Conservation (phyloP, 2,329 filamentous ascomycete genomes). For the Pseudogymnoascus sp. region DNA sequence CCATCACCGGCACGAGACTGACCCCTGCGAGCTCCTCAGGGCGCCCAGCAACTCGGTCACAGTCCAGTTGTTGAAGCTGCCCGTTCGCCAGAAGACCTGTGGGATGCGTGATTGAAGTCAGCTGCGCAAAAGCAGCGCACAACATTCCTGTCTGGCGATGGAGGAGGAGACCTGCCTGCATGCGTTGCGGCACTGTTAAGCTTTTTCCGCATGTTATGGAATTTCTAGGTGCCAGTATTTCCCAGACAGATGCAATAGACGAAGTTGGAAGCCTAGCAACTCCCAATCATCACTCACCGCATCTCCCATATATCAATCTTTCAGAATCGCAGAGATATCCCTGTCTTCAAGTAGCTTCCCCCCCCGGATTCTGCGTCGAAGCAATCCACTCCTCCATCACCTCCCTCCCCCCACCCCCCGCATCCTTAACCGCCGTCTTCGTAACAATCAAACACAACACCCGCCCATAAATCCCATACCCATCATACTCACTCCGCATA, state of each 20-base stretch:
- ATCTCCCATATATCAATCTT: neutral
- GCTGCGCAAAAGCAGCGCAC: too few species aligned
- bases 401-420: constrained; percentile 45
- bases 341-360: constrained; percentile 15
- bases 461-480: constrained; percentile 90
- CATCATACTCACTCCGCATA: constrained; percentile 83
- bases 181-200: neutral
- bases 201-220: neutral
- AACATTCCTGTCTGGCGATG: neutral
- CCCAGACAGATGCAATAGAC: neutral
- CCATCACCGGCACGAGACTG: neutral
- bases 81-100: neutral
- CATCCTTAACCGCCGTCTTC: constrained; percentile 24
- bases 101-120: too few species aligned
- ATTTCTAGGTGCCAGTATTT: neutral
- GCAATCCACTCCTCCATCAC: constrained; percentile 80
- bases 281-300: neutral
- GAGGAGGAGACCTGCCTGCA: neutral
- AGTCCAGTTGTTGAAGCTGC: neutral
- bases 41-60: neutral
- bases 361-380: constrained; percentile 56
- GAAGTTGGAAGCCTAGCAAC: neutral
- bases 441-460: constrained; percentile 85
- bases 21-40: neutral
- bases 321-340: neutral